A percentile compares a stretch with the other conserved stretches of the same genome.
Conservation (phyloP, 192 early-diverging fungal genomes). For the Entomortierella lignicola region DNA sequence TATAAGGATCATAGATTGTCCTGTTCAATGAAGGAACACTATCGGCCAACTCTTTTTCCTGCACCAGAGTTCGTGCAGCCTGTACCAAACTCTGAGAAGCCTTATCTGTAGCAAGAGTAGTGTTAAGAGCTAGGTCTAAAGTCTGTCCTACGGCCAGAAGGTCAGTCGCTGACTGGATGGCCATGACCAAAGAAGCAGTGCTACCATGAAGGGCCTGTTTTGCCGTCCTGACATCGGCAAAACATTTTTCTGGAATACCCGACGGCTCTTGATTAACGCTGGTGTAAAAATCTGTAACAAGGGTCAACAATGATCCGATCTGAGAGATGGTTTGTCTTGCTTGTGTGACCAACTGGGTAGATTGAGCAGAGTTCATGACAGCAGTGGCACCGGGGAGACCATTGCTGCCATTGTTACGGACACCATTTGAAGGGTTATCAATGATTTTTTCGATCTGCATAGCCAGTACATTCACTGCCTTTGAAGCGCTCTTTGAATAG, state of each 20-base stretch:
- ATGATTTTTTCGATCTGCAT: conserved; percentile 51
- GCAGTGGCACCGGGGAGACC: conserved; percentile 23
- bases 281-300: conserved; percentile 53
- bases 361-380: conserved; percentile 53
- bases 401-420: conserved; percentile 9
- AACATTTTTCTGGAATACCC: conserved; percentile 31
- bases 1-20: conserved; percentile 12
- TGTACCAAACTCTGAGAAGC: conserved; percentile 67
- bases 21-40: conserved; percentile 25
- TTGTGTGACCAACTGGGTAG: conserved; percentile 55
- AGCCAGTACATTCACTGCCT: conserved; percentile 44
- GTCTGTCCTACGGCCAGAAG: conserved; percentile 69
- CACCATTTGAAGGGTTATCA: conserved; percentile 24
- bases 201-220: conserved; percentile 74
- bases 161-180: conserved; percentile 66
- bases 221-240: conserved; percentile 70
- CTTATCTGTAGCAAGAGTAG: conserved; percentile 65
- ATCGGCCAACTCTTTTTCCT: conserved; percentile 63
- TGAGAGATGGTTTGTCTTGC: conserved; percentile 56
- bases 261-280: conserved; percentile 12
- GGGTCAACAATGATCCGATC: conserved; percentile 53
- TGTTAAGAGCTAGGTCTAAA: conserved; percentile 59
- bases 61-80: conserved; percentile 64
- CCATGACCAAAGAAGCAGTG: conserved; percentile 71
- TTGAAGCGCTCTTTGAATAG: conserved; percentile 48